Evolutionary conservation across 495 filamentous ascomycete genomes (phyloP).

Genomic region (Podospora fimiseda): DNA sequence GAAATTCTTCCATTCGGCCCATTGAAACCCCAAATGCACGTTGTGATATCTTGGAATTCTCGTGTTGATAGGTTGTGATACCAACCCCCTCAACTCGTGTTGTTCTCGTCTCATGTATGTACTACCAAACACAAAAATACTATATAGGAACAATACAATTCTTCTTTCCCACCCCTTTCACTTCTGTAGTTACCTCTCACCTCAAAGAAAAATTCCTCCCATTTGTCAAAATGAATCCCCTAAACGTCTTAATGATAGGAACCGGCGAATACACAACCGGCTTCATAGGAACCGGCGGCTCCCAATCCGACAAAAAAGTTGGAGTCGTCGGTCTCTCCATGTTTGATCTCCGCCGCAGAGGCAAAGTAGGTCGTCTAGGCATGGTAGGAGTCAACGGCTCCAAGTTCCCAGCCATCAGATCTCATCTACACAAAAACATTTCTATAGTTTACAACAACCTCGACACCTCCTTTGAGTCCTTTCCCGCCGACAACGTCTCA

Average conservation of each 20-base stretch:
- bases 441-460: constrained; percentile 78
- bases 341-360: constrained; percentile 81
- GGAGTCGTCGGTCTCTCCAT: constrained; percentile 86
- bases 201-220: neutral
- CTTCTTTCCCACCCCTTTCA: neutral
- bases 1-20: neutral
- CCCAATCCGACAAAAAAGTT: constrained; percentile 83
- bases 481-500: constrained; percentile 59
- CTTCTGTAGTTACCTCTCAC: no score
- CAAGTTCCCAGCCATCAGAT: constrained; percentile 84
- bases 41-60: no score
- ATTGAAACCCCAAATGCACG: neutral
- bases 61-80: no score
- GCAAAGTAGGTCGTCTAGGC: constrained; percentile 76
- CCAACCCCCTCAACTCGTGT: no score
- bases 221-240: constrained; percentile 56
- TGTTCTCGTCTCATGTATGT: neutral
- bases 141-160: neutral
- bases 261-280: constrained; percentile 97
- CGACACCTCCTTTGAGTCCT: constrained; percentile 76
- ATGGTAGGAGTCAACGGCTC: constrained; percentile 87
- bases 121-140: neutral
- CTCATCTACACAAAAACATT: constrained; percentile 83
- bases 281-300: constrained; percentile 71
- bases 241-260: constrained; percentile 86